Evolutionary conservation across 176 grass and related monocot genomes (phyloP).

Genomic region (Musa itinerans): DNA sequence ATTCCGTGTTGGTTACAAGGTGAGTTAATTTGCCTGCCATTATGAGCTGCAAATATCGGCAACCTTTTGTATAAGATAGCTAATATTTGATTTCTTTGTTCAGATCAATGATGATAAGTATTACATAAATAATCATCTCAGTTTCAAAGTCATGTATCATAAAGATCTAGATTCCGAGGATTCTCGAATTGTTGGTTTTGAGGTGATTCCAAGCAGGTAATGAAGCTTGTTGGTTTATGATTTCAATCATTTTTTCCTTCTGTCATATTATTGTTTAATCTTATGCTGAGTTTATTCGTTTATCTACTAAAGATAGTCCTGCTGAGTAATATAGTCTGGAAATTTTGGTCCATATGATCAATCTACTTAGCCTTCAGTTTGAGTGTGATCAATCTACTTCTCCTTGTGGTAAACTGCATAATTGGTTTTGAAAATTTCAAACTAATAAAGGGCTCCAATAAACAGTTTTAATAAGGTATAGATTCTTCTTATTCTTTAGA

Average conservation of each 20-base stretch:
- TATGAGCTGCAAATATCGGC: background rate
- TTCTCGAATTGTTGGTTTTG: conserved; percentile 14
- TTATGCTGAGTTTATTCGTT: background rate
- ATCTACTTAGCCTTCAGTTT: too few species aligned
- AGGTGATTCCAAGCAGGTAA: conserved; percentile 11
- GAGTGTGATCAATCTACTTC: too few species aligned
- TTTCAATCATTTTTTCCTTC: background rate
- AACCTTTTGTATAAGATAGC: background rate
- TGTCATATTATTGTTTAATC: background rate
- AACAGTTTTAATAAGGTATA: too few species aligned
- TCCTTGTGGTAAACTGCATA: too few species aligned
- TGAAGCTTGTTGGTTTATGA: background rate
- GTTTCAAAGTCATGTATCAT: conserved; percentile 17
- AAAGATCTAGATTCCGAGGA: conserved; percentile 3
- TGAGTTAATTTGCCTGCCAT: background rate
- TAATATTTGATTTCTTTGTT: background rate
- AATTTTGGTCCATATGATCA: too few species aligned
- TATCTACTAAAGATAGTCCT: background rate
- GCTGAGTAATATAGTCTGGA: too few species aligned
- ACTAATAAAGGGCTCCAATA: too few species aligned
- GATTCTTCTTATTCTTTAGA: too few species aligned
- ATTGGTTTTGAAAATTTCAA: too few species aligned
- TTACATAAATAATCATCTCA: conserved; percentile 16
- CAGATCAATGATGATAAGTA: conserved; percentile 5
- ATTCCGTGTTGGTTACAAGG: conserved; percentile 12